phyloP scores from a whole-genome alignment of 495 filamentous ascomycete species.

The Aspergillus olivimuriae region DNA sequence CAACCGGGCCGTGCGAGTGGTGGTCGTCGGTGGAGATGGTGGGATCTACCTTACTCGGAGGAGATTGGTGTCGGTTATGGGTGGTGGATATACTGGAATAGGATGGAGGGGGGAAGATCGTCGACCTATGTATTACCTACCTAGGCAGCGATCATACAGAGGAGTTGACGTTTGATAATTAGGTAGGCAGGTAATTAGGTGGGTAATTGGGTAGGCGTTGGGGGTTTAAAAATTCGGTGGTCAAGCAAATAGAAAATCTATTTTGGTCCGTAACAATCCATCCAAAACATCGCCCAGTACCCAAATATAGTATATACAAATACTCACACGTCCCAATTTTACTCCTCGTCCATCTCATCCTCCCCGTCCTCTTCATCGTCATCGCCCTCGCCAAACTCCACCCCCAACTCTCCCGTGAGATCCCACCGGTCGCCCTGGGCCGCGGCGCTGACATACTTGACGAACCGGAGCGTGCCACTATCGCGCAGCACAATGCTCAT shows the following conservation, averaged over 20 bases:
- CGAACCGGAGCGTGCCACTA: conserved; percentile 77
- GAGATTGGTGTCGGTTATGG: no score
- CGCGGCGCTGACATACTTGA: conserved; percentile 84
- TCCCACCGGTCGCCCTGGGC: conserved; percentile 94
- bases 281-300: no score
- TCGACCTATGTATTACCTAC: no score
- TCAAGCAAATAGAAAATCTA: background rate
- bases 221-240: background rate
- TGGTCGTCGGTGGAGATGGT: no score
- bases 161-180: no score
- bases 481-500: conserved; percentile 86
- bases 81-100: no score
- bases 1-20: no score
- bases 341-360: conserved; percentile 13
- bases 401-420: conserved; percentile 57
- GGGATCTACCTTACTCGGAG: no score
- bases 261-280: background rate
- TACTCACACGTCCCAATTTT: conserved; percentile 4
- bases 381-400: conserved; percentile 38
- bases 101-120: no score
- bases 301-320: no score
- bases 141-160: no score
- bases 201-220: background rate
- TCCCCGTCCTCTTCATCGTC: conserved; percentile 35
- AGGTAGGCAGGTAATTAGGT: background rate